Base-by-base conservation (phyloP, 2,329 filamentous ascomycete genomes). In the Fusarium sp. region DNA sequence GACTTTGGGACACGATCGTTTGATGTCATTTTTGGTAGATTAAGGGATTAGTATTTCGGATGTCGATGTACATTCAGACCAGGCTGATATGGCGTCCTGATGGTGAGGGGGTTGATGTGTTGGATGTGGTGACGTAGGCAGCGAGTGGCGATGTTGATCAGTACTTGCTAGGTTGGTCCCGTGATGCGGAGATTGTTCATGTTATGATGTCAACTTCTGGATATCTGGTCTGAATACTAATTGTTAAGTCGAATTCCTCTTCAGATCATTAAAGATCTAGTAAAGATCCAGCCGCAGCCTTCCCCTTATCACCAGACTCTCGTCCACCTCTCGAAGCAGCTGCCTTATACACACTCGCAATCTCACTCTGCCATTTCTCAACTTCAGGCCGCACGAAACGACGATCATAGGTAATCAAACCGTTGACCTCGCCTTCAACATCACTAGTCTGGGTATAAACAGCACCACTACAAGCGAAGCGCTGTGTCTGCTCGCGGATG, bases 371-470 rank as follows among this genome's bases (percentile, higher is more conserved):
- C 89, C 89, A 92, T 77, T 88, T 85, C 9, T 78, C 75, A 39
- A 80, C 77, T 59, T 92, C 79, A 6, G 86, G 84, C 1, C 90
- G 80, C 33, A 89, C 74, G 0, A 90, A 59, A 1, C 89, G 81
- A 2, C 90, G 85, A 75, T 92, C 90, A 70, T 91, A 91, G 0
- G 89, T 91, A 68, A 91, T 75, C 57, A 93, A 79, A 0, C 90
- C 90, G 68, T 92, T 93, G 10, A 92, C 88, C 75, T 92, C 90
- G 6, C 90, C 90, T 74, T 92, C 90, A 0, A 92, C 90, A 70
- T 92, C 90, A 0, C 88, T 91, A 0, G 90, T 92, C 79, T 92
- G 90, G 1, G 90, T 92, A 84, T 89, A 92, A 0, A 92, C 85
- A 13, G 85, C 90, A 0, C 87, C 90, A 33, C 86, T 90, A 77